These are phyloP conservation scores for Primulina huaijiensis DNA, from an alignment of 257 asterid genomes.

Conservation along the genomic window DNA sequence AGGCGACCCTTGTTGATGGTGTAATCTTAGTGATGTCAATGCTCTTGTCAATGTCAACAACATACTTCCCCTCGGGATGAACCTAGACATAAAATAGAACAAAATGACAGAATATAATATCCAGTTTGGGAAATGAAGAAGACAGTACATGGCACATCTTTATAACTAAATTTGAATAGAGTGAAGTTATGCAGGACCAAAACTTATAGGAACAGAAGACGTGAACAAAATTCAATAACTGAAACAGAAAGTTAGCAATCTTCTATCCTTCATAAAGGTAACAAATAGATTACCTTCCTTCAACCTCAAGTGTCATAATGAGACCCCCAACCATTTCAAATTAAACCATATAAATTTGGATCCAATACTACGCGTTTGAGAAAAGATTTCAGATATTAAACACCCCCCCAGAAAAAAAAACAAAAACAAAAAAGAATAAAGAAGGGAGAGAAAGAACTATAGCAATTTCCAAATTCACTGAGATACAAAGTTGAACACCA, in stretches of 20 bases:
- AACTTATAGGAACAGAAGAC: neutral
- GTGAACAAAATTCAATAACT: too few species aligned
- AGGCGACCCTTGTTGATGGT: conserved; percentile 63
- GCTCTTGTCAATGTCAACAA: conserved; percentile 51
- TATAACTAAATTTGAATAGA: neutral
- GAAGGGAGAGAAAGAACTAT: neutral
- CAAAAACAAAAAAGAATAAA: too few species aligned
- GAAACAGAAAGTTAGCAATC: neutral
- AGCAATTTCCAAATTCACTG: neutral
- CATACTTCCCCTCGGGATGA: conserved; percentile 90
- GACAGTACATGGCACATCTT: neutral
- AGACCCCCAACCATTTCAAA: neutral
- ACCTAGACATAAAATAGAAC: conserved; percentile 43
- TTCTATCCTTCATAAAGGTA: neutral
- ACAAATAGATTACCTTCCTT: neutral
- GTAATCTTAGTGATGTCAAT: conserved; percentile 54
- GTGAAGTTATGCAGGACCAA: neutral
- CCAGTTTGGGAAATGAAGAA: neutral
- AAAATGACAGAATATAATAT: conserved; percentile 15
- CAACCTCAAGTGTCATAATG: neutral
- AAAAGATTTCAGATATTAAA: neutral
- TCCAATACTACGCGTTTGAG: neutral
- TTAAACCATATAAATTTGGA: neutral
- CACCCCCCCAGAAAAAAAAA: neutral
- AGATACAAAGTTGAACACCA: neutral